Percentiles rank a stretch among this genome's conserved stretches.
Evolutionary conservation across 2,329 filamentous ascomycete genomes (phyloP).

Genomic region (Didymella pinodella): DNA sequence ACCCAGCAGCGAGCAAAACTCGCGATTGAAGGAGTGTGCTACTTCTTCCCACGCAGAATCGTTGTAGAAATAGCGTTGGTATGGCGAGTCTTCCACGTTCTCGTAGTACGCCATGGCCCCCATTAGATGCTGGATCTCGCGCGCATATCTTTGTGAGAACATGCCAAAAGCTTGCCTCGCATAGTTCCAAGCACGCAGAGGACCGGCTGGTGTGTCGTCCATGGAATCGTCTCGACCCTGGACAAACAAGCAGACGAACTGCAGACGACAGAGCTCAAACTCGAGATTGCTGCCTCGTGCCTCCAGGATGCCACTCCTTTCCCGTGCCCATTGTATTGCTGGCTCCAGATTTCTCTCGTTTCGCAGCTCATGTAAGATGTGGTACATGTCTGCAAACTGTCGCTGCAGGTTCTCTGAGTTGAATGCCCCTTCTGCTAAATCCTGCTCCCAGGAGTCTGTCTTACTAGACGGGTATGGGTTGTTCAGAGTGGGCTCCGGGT

Average conservation of each 20-base stretch:
- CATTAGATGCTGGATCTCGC: conserved; percentile 81
- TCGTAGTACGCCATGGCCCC: conserved; percentile 80
- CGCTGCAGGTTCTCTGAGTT: conserved; percentile 75
- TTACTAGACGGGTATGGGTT: conserved; percentile 44
- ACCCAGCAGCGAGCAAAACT: conserved; percentile 92
- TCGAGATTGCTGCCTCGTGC: conserved; percentile 88
- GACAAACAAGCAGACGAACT: conserved; percentile 87
- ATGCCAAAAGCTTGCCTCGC: conserved; percentile 75
- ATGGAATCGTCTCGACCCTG: conserved; percentile 55
- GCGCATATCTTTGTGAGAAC: conserved; percentile 77
- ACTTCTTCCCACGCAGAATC: conserved; percentile 82
- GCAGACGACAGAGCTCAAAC: conserved; percentile 89
- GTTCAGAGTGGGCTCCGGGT: conserved; percentile 49
- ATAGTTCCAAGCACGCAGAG: conserved; percentile 74
- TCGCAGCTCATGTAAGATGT: conserved; percentile 81
- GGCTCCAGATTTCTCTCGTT: conserved; percentile 74
- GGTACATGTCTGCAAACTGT: conserved; percentile 89
- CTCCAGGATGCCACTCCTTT: conserved; percentile 75
- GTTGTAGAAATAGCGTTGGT: conserved; percentile 78
- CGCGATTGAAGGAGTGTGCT: conserved; percentile 84
- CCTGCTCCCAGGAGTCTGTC: conserved; percentile 49
- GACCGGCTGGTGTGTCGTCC: conserved; percentile 53
- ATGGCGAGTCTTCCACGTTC: conserved; percentile 80
- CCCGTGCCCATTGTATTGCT: conserved; percentile 85
- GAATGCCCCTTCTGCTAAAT: conserved; percentile 64